A percentile compares a stretch with the other conserved stretches of the same genome.
phyloP scores from a whole-genome alignment of 805 yeast species.

The Nakazawaea sp. region DNA sequence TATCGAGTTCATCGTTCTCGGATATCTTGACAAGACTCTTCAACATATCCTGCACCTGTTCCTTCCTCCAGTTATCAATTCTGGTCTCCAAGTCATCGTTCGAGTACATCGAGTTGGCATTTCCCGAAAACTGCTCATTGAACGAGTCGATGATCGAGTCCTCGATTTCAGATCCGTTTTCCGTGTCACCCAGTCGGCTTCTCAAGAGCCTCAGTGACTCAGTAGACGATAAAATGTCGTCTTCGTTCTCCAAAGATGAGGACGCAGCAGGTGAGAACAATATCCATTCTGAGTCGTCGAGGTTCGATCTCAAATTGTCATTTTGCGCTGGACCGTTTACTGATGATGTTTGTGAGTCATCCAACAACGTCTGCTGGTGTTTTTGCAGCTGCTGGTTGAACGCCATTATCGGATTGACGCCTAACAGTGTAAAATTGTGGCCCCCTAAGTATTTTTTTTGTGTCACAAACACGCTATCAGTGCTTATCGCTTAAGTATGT shows the following conservation, averaged over 20 bases:
- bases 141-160: conserved; percentile 21
- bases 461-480: too few species aligned
- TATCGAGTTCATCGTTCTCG: conserved; percentile 9
- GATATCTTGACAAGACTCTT: conserved; percentile 13
- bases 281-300: conserved; percentile 24
- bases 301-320: conserved; percentile 4
- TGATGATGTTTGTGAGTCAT: too few species aligned
- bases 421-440: too few species aligned
- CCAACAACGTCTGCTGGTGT: too few species aligned
- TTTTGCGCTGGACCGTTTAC: too few species aligned
- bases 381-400: too few species aligned
- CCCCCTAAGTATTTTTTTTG: too few species aligned
- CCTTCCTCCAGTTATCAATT: conserved; percentile 24
- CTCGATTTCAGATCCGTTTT: conserved; percentile 16
- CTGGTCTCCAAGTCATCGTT: conserved; percentile 20
- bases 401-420: too few species aligned
- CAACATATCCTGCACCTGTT: conserved; percentile 18
- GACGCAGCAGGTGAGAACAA: conserved; percentile 20
- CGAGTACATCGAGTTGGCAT: conserved; percentile 11
- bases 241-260: conserved; percentile 15
- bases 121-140: conserved; percentile 15
- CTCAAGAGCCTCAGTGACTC: conserved; percentile 9
- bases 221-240: conserved; percentile 18
- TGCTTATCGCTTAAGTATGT: too few species aligned
- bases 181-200: conserved; percentile 12